phyloP scores from a whole-genome alignment of 768 basidiomycete species.

The Chalciporus sphaerocephalus region DNA sequence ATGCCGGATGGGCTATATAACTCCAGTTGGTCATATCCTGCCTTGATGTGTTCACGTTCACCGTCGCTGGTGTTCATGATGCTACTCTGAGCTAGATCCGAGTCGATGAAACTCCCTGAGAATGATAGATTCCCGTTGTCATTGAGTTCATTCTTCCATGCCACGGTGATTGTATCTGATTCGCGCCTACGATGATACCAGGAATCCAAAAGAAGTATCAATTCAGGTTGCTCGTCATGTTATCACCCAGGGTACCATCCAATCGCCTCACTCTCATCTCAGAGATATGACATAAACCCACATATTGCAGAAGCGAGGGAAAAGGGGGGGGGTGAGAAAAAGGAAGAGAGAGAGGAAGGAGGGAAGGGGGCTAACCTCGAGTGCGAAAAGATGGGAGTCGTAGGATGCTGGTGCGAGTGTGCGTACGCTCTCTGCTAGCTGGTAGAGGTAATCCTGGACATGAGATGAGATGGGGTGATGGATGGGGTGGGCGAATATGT shows the following conservation, averaged over 20 bases:
- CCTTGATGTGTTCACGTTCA: too few relatives aligned
- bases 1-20: too few relatives aligned
- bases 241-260: not conserved
- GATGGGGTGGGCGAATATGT: not conserved
- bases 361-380: constrained; percentile 53
- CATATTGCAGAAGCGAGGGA: too few relatives aligned
- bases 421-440: constrained; percentile 69
- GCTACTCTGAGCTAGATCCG: too few relatives aligned
- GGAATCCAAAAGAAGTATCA: not conserved
- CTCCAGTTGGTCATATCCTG: too few relatives aligned
- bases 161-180: too few relatives aligned
- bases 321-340: constrained; percentile 2
- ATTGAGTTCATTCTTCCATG: too few relatives aligned
- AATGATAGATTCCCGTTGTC: too few relatives aligned
- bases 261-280: not conserved
- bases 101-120: too few relatives aligned
- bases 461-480: not conserved
- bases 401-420: constrained; percentile 66
- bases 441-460: constrained; percentile 79
- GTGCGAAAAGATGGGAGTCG: constrained; percentile 71
- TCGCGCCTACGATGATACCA: too few relatives aligned
- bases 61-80: too few relatives aligned
- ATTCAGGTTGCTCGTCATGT: not conserved
- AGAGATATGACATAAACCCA: not conserved
- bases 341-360: not conserved